Evolutionary conservation across 2,329 filamentous ascomycete species (phyloP).

Genomic region (Raffaelea albimanens): DNA sequence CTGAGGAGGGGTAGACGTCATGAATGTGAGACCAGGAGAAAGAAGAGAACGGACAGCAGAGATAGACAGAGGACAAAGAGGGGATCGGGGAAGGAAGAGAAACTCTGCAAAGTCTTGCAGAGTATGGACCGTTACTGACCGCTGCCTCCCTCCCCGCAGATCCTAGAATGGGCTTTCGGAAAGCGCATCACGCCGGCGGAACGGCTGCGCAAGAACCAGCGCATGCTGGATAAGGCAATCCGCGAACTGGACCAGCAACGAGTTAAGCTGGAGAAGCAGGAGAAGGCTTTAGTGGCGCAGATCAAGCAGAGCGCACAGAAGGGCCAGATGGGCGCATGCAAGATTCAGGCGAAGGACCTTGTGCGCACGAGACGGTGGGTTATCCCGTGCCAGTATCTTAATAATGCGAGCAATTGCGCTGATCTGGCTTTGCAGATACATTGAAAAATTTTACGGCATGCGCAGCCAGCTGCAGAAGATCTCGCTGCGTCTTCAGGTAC

Average conservation of each 20-base stretch:
- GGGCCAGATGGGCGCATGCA: slow-evolving; percentile 95
- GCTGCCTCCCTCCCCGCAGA: slow-evolving; percentile 39
- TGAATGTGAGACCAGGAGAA: slow-evolving; percentile 1
- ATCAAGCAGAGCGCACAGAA: slow-evolving; percentile 99
- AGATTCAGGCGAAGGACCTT: slow-evolving; percentile 96
- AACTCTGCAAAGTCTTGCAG: too few relatives aligned
- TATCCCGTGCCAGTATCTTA: too few relatives aligned
- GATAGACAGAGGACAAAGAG: not conserved
- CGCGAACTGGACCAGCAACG: slow-evolving; percentile 91
- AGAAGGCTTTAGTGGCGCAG: slow-evolving; percentile 91
- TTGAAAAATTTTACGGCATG: slow-evolving; percentile 99
- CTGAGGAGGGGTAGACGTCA: not conserved
- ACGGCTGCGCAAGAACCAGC: slow-evolving; percentile 86
- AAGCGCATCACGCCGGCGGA: slow-evolving; percentile 98
- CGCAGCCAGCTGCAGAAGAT: slow-evolving; percentile 94
- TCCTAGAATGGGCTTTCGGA: slow-evolving; percentile 97
- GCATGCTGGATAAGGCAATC: slow-evolving; percentile 94
- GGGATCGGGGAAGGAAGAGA: too few relatives aligned
- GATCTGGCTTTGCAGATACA: slow-evolving; percentile 49
- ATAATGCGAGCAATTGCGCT: too few relatives aligned
- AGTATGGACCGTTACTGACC: not conserved
- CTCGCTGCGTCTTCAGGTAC: slow-evolving; percentile 83
- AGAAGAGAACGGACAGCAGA: not conserved
- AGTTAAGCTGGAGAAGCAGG: slow-evolving; percentile 94
- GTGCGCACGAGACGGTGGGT: slow-evolving; percentile 73